A percentile compares a stretch with the other conserved stretches of the same genome.
Evolutionary conservation across 106 monocot genomes (phyloP).

Genomic region (Vanilla planifolia): DNA sequence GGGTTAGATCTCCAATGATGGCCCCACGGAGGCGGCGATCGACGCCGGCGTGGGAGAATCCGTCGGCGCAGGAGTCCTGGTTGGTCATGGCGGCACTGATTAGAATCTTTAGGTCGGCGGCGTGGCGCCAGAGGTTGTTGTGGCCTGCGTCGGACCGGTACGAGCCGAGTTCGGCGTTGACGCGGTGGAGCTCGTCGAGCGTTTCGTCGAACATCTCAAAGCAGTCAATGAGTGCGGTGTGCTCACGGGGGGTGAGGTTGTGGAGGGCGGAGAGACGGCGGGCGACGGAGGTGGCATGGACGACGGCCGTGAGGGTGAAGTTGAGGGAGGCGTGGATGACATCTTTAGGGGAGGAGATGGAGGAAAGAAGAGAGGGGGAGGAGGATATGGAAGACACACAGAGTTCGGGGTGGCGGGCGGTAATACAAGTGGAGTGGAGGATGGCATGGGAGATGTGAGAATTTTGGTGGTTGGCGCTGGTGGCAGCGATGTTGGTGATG

Average conservation of each 20-base stretch:
- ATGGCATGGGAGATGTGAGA: not conserved
- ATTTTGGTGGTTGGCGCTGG: not conserved
- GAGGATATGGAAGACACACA: constrained; percentile 14
- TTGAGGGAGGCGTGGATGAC: constrained; percentile 24
- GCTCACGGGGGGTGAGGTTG: constrained; percentile 7
- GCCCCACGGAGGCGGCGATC: constrained; percentile 4
- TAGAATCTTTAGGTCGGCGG: constrained; percentile 10
- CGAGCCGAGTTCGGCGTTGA: constrained; percentile 6
- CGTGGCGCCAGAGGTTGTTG: not conserved
- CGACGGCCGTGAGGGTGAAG: constrained; percentile 11
- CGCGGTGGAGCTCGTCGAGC: constrained; percentile 10
- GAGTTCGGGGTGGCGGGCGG: constrained; percentile 18
- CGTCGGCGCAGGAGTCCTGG: constrained; percentile 16
- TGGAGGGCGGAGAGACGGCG: not conserved
- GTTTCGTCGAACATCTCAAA: constrained; percentile 17
- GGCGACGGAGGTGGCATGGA: constrained; percentile 8
- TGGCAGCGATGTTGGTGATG: not conserved
- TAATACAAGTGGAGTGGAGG: not conserved
- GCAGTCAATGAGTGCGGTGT: constrained; percentile 21
- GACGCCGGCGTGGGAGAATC: constrained; percentile 17
- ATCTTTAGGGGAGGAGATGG: constrained; percentile 22
- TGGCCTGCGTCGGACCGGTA: not conserved
- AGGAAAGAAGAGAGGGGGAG: constrained; percentile 10
- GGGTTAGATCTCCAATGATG: not conserved
- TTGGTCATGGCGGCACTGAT: constrained; percentile 24